phyloP scores from a whole-genome alignment of 352 stramenopile genomes.

The Globisporangium rhizosaccharum region DNA sequence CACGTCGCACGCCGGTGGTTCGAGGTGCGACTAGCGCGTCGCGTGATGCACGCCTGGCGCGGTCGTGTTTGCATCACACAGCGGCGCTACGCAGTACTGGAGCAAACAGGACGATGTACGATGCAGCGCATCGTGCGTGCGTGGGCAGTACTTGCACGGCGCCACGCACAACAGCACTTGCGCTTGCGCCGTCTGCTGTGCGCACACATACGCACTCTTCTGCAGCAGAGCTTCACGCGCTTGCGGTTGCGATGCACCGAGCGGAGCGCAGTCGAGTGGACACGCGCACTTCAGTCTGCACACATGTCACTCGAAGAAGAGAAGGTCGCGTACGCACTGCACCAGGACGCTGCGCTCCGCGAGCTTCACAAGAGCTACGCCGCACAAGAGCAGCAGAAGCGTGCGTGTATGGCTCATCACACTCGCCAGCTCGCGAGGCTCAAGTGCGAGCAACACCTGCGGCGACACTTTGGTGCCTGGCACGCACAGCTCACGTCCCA shows the following conservation, averaged over 20 bases:
- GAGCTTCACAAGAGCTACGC: slow-evolving; percentile 26
- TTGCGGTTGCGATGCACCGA: slow-evolving; percentile 31
- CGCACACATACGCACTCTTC: neutral
- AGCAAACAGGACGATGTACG: neutral
- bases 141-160: slow-evolving; percentile 6
- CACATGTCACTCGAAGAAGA: slow-evolving; percentile 43
- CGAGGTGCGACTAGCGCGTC: slow-evolving; percentile 12
- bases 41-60: slow-evolving; percentile 16
- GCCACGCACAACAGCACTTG: neutral
- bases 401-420: slow-evolving; percentile 18
- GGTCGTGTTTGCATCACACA: neutral
- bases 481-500: slow-evolving; percentile 9
- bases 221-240: slow-evolving; percentile 11
- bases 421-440: slow-evolving; percentile 7
- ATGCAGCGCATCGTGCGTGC: neutral
- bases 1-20: slow-evolving; percentile 11
- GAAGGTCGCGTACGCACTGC: slow-evolving; percentile 23
- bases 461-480: slow-evolving; percentile 15
- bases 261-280: slow-evolving; percentile 28
- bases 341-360: slow-evolving; percentile 25
- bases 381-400: slow-evolving; percentile 17
- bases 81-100: neutral
- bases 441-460: slow-evolving; percentile 8
- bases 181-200: neutral
- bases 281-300: slow-evolving; percentile 29